A percentile compares a stretch with the other conserved stretches of the same genome.
These are phyloP conservation scores for Gossypioides kirkii DNA, from an alignment of 345 rosid genomes.

Conservation along the genomic window DNA sequence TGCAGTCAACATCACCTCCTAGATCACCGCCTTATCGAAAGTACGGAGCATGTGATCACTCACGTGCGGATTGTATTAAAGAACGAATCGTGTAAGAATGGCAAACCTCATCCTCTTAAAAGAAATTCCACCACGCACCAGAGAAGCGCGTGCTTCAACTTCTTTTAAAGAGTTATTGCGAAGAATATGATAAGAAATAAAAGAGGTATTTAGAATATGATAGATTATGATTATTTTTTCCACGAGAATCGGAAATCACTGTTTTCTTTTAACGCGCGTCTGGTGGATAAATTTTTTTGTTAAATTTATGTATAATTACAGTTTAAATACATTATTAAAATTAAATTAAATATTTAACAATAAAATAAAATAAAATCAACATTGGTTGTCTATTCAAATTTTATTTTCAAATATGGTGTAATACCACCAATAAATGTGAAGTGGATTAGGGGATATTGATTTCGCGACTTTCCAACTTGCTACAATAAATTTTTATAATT, in stretches of 20 bases:
- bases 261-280: not conserved
- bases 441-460: too few species aligned
- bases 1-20: constrained; percentile 1
- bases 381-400: too few species aligned
- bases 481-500: not conserved
- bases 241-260: not conserved
- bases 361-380: too few species aligned
- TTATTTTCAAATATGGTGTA: too few species aligned
- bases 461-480: not conserved
- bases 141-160: not conserved
- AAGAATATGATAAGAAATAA: too few species aligned
- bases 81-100: constrained; percentile 16
- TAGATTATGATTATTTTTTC: constrained; percentile 1
- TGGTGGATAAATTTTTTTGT: too few species aligned
- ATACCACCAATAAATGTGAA: too few species aligned
- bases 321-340: too few species aligned
- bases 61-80: constrained; percentile 16
- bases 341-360: too few species aligned
- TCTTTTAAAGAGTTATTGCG: not conserved
- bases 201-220: not conserved
- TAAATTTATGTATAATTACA: too few species aligned
- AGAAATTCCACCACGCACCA: not conserved
- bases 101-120: not conserved
- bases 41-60: constrained; percentile 15
- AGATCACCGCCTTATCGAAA: constrained; percentile 14